phyloP scores from a whole-genome alignment of 768 basidiomycete species.

The Suillus americanus region DNA sequence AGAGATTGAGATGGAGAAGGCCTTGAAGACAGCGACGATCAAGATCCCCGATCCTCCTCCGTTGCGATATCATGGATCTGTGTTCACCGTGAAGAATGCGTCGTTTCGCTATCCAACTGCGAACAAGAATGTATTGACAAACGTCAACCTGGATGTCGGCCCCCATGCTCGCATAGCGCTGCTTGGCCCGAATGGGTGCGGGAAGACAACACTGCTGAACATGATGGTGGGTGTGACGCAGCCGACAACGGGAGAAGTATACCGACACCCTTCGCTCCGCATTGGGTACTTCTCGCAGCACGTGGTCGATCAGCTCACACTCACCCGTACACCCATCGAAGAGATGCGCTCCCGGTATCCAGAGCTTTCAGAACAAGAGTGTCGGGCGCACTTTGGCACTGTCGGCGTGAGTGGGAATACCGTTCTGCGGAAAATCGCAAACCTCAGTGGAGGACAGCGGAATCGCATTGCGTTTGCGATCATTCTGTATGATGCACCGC shows the following conservation, averaged over 20 bases:
- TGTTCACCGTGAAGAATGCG: conserved; percentile 32
- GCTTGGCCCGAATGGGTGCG: conserved; percentile 34
- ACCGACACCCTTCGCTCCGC: conserved; percentile 49
- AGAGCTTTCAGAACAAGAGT: conserved; percentile 31
- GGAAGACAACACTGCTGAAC: conserved; percentile 56
- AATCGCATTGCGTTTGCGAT: conserved; percentile 54
- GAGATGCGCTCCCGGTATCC: conserved; percentile 26
- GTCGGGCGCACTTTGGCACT: conserved; percentile 19
- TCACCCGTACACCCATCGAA: conserved; percentile 22
- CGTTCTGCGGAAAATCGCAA: conserved; percentile 23
- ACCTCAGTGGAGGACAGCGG: conserved; percentile 14
- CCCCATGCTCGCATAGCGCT: conserved; percentile 40
- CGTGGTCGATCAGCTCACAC: conserved; percentile 51
- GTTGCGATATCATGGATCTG: conserved; percentile 34
- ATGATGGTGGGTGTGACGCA: conserved; percentile 39
- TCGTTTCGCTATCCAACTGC: conserved; percentile 33
- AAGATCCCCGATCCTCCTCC: conserved; percentile 30
- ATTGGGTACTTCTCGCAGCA: conserved; percentile 67
- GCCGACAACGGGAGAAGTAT: conserved; percentile 47
- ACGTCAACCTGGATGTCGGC: conserved; percentile 38
- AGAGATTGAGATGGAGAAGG: conserved; percentile 38
- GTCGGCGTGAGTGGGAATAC: conserved; percentile 13
- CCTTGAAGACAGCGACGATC: conserved; percentile 28
- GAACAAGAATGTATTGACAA: conserved; percentile 25
- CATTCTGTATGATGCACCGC: conserved; percentile 51